These are phyloP conservation scores for Ramalina intermedia DNA, from an alignment of 495 filamentous ascomycete species.

Conservation along the genomic window DNA sequence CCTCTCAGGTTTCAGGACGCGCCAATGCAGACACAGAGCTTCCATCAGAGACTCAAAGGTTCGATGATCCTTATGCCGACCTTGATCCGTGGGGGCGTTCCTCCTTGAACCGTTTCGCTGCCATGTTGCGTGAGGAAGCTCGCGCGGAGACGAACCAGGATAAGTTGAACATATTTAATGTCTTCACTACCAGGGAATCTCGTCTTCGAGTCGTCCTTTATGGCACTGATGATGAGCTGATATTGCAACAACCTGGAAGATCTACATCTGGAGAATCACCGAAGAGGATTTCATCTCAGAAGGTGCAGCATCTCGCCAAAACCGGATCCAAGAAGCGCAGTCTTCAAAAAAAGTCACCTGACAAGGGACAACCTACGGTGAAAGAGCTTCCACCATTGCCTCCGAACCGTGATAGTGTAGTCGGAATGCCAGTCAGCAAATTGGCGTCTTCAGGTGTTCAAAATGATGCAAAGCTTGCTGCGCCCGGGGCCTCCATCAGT, in stretches of 20 bases:
- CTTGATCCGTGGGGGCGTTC: constrained; percentile 39
- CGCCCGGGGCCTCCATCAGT: too few species aligned
- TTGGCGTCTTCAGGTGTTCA: not conserved
- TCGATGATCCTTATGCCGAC: constrained; percentile 31
- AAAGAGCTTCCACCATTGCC: constrained; percentile 17
- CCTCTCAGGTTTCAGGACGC: too few species aligned
- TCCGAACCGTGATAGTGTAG: constrained; percentile 4
- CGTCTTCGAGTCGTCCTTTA: constrained; percentile 39
- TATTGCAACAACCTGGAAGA: constrained; percentile 5
- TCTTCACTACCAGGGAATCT: constrained; percentile 35
- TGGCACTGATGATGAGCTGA: constrained; percentile 28
- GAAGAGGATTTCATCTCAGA: not conserved
- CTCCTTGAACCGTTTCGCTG: constrained; percentile 35
- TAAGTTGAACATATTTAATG: constrained; percentile 35
- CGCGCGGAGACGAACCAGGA: constrained; percentile 35
- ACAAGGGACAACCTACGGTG: constrained; percentile 3
- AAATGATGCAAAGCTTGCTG: not conserved
- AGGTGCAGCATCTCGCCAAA: constrained; percentile 7
- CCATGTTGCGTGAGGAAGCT: constrained; percentile 39
- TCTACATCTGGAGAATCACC: constrained; percentile 2
- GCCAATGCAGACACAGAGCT: too few species aligned
- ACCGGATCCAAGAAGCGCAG: constrained; percentile 5
- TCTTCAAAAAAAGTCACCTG: constrained; percentile 6
- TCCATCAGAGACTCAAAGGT: not conserved
- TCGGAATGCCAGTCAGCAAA: not conserved